These are phyloP conservation scores for Sclerotinia borealis DNA, from an alignment of 2,329 filamentous ascomycete genomes.

Conservation along the genomic window DNA sequence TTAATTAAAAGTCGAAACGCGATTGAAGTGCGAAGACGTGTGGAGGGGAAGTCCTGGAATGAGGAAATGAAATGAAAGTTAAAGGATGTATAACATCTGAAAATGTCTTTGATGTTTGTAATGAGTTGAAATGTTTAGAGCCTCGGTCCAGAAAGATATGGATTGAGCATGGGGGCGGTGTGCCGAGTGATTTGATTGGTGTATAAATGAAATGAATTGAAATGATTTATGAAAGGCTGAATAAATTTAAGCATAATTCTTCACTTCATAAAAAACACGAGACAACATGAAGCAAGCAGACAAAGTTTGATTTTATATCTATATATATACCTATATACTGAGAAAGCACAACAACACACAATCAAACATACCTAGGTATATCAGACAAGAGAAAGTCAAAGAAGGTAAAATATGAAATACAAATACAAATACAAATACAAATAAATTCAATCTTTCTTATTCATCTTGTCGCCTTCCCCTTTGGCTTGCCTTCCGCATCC, in stretches of 20 bases:
- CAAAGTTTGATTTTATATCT: not conserved
- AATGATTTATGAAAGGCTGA: not conserved
- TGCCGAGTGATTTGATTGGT: constrained; percentile 1
- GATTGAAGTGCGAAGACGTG: not conserved
- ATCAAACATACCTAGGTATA: not conserved
- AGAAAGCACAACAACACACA: not conserved
- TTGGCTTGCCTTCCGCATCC: not conserved
- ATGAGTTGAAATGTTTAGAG: not conserved
- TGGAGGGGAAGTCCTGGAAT: constrained; percentile 1
- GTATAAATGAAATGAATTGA: not conserved
- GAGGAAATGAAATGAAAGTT: not conserved
- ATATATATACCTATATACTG: not conserved
- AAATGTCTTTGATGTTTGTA: constrained; percentile 2
- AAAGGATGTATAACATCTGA: constrained; percentile 6
- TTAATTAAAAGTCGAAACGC: not conserved
- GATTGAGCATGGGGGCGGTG: constrained; percentile 3
- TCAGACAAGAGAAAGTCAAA: not conserved
- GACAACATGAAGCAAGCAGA: not conserved
- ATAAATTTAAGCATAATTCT: not conserved
- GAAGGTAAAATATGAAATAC: not conserved
- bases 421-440: not conserved
- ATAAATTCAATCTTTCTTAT: not conserved
- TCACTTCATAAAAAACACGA: not conserved
- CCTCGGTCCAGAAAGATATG: not conserved
- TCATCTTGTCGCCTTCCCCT: not conserved